Evolutionary conservation across 148 eudicot genomes (phyloP).

Genomic region (Amaranthus palmeri): DNA sequence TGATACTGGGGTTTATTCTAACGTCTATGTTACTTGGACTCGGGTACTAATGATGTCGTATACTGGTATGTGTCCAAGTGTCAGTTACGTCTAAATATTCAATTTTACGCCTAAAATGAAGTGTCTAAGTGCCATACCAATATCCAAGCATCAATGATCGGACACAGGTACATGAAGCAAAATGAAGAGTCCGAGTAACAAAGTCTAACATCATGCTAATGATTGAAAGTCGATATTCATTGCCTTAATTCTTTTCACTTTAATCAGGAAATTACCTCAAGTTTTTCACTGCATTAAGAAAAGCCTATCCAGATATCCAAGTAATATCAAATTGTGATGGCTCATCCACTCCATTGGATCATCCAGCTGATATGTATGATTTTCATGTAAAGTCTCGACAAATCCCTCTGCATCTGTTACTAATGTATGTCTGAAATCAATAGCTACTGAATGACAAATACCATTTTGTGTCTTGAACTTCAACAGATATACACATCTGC

Average conservation of each 20-base stretch:
- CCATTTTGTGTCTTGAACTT: slow-evolving; percentile 1
- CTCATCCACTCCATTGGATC: slow-evolving; percentile 50
- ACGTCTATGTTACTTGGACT: too few species aligned
- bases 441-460: neutral
- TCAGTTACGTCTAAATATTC: too few species aligned
- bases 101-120: too few species aligned
- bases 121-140: too few species aligned
- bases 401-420: neutral
- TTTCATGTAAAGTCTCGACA: slow-evolving; percentile 57
- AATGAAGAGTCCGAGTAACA: too few species aligned
- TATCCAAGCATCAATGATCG: too few species aligned
- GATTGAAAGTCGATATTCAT: slow-evolving; percentile 2
- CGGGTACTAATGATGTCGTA: too few species aligned
- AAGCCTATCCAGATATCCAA: slow-evolving; percentile 77
- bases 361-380: slow-evolving; percentile 91
- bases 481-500: slow-evolving; percentile 58
- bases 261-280: slow-evolving; percentile 70
- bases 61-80: too few species aligned
- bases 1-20: neutral
- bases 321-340: slow-evolving; percentile 80
- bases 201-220: neutral
- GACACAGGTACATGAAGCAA: too few species aligned
- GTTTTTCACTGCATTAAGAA: slow-evolving; percentile 60
- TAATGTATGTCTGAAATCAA: neutral
- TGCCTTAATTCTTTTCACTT: slow-evolving; percentile 11